phyloP scores from a whole-genome alignment of 345 rosid species.

The Aethionema arabicum region DNA sequence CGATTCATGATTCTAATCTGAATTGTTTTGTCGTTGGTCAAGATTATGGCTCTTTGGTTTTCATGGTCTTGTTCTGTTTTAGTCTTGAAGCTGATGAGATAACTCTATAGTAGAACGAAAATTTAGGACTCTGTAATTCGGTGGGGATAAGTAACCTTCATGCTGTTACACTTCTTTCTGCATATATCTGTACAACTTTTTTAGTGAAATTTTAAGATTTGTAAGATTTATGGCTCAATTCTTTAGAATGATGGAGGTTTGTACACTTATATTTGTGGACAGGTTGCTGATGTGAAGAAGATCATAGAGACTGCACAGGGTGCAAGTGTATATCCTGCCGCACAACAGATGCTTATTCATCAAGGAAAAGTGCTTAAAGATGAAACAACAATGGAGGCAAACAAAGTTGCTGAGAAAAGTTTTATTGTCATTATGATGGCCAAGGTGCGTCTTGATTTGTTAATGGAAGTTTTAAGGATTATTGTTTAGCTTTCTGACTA shows the following conservation, averaged over 20 bases:
- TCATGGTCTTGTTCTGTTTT: not conserved
- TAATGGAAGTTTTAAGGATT: slow-evolving; percentile 10
- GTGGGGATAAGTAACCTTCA: no score
- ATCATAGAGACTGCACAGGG: slow-evolving; percentile 63
- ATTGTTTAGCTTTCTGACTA: slow-evolving; percentile 20
- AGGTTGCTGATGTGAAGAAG: slow-evolving; percentile 71
- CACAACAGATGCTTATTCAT: slow-evolving; percentile 64
- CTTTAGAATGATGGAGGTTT: not conserved
- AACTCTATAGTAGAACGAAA: not conserved
- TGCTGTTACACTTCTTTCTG: no score
- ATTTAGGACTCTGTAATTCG: no score
- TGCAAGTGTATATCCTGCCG: slow-evolving; percentile 53
- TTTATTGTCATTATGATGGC: slow-evolving; percentile 67
- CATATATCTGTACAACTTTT: no score
- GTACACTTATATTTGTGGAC: not conserved
- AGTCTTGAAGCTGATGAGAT: not conserved
- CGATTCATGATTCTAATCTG: no score
- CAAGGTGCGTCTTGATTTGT: slow-evolving; percentile 46
- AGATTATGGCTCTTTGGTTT: not conserved
- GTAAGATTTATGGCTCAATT: not conserved
- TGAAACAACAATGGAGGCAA: slow-evolving; percentile 60
- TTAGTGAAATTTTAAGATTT: not conserved
- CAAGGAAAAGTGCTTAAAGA: slow-evolving; percentile 75
- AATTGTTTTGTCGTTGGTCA: no score
- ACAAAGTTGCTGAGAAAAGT: slow-evolving; percentile 62